Evolutionary conservation across 2,329 filamentous ascomycete genomes (phyloP), one percentile per base, ranked within the genome.

Genomic region (Calonectria crousiana): DNA sequence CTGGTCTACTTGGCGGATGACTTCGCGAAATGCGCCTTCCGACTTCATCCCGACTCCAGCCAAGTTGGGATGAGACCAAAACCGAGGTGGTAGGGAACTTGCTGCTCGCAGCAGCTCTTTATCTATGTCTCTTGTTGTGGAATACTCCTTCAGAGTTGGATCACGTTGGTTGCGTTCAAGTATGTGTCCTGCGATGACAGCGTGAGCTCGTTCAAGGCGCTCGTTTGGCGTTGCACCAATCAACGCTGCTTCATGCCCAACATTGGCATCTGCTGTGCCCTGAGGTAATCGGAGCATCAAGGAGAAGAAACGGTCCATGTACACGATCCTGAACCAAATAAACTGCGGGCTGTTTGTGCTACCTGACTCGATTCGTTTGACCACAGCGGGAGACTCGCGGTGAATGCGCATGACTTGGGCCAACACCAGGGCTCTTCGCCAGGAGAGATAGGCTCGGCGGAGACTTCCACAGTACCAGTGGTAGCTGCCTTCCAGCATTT

Each of bases 371-470:
- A 60, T 51, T 41, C 28, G 18, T 36, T 58, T 70, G 18, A 36
- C 28, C 3, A 34, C 32, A 36, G 68, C 65, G 11, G n/a, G 62
- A 18, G 44, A 41, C 9, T 62, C 64, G 6, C 81, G 83, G 71
- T 88, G 82, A 3, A 89, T 69, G 0, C 84, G 84, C 81, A 88
- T 83, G 38, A 87, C 71, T 75, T 88, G 87, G 0, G 85, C 87
- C 3, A 85, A 72, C 0, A 72, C 75, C 76, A 87, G 81, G 0
- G 86, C 86, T 58, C 85, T 80, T 4, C 86, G 84, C 28, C 78
- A 75, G 0, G 82, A 79, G 8, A 85, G 52, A 86, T 85, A 88
- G 0, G 82, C 81, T 6, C 82, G 81, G 14, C 85, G 83, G n/a
- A 88, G 80, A 66, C 85, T 86, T 0, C 87, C 86, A 28, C 67